Evolutionary conservation across 1,284 basidiomycete genomes (phyloP), one percentile per base, ranked within the genome.

Genomic region (Phellopilus nigrolimitatus): DNA sequence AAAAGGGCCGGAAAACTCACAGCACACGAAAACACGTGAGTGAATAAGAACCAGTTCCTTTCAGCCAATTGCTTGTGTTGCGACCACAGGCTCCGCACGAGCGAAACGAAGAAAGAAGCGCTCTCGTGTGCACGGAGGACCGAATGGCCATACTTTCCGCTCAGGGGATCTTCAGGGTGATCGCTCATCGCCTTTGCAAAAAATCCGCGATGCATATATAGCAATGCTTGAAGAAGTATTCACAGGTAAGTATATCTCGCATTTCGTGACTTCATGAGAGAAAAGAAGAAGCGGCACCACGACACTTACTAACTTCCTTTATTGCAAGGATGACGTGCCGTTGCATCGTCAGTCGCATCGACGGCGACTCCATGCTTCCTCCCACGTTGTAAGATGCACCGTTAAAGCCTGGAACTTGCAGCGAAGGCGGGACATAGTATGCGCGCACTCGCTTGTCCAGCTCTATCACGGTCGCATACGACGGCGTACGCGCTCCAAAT

Each of bases 191-290:
- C 82, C 53, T 78, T 78, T 1, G 82, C 83, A 60, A 86, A 86
- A 66, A 81, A 86, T 4, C 81, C 82, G 33, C 83, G 74, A 62
- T 86, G 82, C 72, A 86, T 79, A 59, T 86, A 85, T 59, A 86
- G 82, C 28, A 83, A 63, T 10, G 77, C 82, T 84, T 56, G 40
- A 49, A 15, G 40, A 39, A 27, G 15, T 43, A 39, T 8, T n/a
- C n/a, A n/a, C n/a, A n/a, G n/a, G n/a, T n/a, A n/a, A n/a, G n/a
- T n/a, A n/a, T n/a, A n/a, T n/a, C n/a, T n/a, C n/a, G n/a, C n/a
- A n/a, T n/a, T n/a, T n/a, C n/a, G n/a, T n/a, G 7, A n/a, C 37
- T 31, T 10, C 39, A 28, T 19, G n/a, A 2, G 12, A 37, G 3
- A 21, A 27, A 28, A n/a, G 4, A 4, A 7, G 8, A 30, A 17